Conservation (phyloP, 371 early-diverging fungal genomes). For the Mucor irregularis region DNA sequence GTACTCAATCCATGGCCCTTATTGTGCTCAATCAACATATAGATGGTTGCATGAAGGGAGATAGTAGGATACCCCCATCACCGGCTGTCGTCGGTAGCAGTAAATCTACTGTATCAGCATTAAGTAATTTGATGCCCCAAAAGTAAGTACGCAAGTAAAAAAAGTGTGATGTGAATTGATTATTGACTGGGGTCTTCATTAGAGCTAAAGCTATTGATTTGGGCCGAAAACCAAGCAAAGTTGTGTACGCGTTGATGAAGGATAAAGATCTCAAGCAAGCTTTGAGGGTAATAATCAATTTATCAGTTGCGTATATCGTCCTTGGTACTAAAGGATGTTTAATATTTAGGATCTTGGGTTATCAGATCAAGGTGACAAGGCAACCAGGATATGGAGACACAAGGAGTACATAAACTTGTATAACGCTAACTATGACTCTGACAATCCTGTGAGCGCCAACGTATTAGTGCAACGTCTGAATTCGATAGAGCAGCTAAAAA, state of each 20-base stretch:
- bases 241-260: conserved; percentile 8
- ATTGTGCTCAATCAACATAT: conserved; percentile 20
- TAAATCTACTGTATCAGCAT: no score
- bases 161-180: no score
- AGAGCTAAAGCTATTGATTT: neutral
- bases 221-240: conserved; percentile 10
- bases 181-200: neutral
- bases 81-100: neutral
- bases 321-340: no score
- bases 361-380: conserved; percentile 26
- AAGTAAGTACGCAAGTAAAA: no score
- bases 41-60: conserved; percentile 21
- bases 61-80: conserved; percentile 5
- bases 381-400: conserved; percentile 20
- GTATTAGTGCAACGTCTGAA: conserved; percentile 12
- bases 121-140: no score
- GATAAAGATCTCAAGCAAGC: conserved; percentile 12
- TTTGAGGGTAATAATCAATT: conserved; percentile 22
- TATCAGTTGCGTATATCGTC: no score
- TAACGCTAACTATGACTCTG: conserved; percentile 27
- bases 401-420: conserved; percentile 26
- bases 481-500: conserved; percentile 6
- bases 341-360: neutral
- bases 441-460: conserved; percentile 10
- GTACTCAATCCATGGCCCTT: conserved; percentile 12